These are phyloP conservation scores for Aphanomyces cochlioides DNA, from an alignment of 352 stramenopile genomes.

Conservation along the genomic window DNA sequence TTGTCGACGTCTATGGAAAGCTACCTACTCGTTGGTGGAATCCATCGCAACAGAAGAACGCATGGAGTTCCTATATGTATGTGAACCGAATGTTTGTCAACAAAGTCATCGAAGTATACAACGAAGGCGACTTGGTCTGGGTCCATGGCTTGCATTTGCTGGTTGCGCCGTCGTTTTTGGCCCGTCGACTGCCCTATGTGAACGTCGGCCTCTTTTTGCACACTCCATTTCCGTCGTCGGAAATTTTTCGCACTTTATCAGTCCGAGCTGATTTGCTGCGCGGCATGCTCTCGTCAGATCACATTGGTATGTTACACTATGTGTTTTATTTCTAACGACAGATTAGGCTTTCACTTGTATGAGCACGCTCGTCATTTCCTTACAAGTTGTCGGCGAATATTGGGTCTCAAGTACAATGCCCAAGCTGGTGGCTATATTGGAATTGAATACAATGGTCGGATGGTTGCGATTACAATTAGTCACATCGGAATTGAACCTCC, in stretches of 20 bases:
- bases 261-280: slow-evolving; percentile 94
- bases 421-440: slow-evolving; percentile 89
- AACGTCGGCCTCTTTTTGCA: slow-evolving; percentile 98
- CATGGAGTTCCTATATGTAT: slow-evolving; percentile 93
- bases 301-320: slow-evolving; percentile 64
- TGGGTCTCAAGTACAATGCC: slow-evolving; percentile 87
- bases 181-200: slow-evolving; percentile 85
- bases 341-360: slow-evolving; percentile 94
- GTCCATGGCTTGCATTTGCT: slow-evolving; percentile 98
- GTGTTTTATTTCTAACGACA: too few species aligned
- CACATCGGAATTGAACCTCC: slow-evolving; percentile 96
- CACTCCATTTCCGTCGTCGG: slow-evolving; percentile 98
- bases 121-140: slow-evolving; percentile 93
- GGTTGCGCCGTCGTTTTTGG: slow-evolving; percentile 96
- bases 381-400: slow-evolving; percentile 90
- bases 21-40: slow-evolving; percentile 84
- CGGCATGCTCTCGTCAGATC: slow-evolving; percentile 95
- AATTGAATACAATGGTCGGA: slow-evolving; percentile 95
- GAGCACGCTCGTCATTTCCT: slow-evolving; percentile 98
- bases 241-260: slow-evolving; percentile 98
- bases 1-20: slow-evolving; percentile 94
- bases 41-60: slow-evolving; percentile 72
- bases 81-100: slow-evolving; percentile 97
- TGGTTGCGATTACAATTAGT: slow-evolving; percentile 96
- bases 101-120: slow-evolving; percentile 88